Evolutionary conservation across 2,329 filamentous ascomycete species (phyloP).

Genomic region (Dichotomopilus funicola): DNA sequence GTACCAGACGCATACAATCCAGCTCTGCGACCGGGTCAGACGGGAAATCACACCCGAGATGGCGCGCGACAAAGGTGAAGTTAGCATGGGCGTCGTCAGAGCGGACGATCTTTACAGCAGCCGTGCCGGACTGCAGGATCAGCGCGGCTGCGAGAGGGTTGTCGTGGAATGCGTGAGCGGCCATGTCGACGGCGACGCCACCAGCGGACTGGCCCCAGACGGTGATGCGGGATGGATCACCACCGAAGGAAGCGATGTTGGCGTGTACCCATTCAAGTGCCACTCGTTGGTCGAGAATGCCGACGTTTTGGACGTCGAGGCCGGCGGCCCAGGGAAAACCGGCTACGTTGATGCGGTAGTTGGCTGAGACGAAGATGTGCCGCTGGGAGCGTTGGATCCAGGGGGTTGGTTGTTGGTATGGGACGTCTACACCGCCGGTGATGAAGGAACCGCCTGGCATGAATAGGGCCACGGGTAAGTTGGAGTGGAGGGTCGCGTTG

Average conservation of each 20-base stretch:
- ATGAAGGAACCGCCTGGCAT: constrained; percentile 42
- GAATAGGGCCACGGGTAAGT: constrained; percentile 39
- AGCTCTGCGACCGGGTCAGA: constrained; percentile 26
- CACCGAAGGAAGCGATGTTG: constrained; percentile 44
- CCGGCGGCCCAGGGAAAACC: constrained; percentile 29
- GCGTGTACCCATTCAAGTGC: constrained; percentile 44
- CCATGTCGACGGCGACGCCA: constrained; percentile 33
- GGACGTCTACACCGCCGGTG: constrained; percentile 38
- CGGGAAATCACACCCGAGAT: constrained; percentile 30
- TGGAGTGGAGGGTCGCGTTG: constrained; percentile 13
- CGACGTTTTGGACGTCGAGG: constrained; percentile 36
- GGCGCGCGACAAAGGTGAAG: constrained; percentile 31
- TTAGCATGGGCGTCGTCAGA: background rate
- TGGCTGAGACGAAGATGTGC: constrained; percentile 36
- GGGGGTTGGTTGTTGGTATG: constrained; percentile 39
- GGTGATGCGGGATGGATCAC: constrained; percentile 37
- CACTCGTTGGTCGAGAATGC: constrained; percentile 43
- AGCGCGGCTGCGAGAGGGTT: constrained; percentile 39
- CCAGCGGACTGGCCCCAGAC: constrained; percentile 44
- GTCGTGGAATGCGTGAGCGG: constrained; percentile 39
- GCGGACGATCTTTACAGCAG: constrained; percentile 25
- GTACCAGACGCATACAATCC: constrained; percentile 32
- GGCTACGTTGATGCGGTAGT: constrained; percentile 34
- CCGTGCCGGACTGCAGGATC: constrained; percentile 37
- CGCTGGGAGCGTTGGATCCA: constrained; percentile 37